Base-by-base conservation (phyloP, 805 yeast species). In the Lachancea dasiensis region DNA sequence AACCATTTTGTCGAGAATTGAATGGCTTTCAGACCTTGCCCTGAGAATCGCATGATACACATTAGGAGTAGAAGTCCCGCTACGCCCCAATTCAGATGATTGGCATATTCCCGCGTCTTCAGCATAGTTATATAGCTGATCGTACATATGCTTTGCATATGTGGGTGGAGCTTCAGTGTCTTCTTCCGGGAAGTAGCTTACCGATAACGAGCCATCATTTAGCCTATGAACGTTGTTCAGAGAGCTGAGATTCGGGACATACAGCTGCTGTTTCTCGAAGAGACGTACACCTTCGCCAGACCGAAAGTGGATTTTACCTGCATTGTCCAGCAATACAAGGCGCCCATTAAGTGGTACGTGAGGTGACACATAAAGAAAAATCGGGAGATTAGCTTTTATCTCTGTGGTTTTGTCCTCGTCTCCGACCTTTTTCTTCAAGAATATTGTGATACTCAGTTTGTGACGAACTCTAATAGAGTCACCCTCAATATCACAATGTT, bases 341-440 rank as follows among this genome's bases (percentile, higher is more conserved):
- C 70, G 50, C 8, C 70, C 70, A 18, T 57, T 47, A 44, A 87
- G 71, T 1, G 81, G 70, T 5, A 86, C 81, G 49, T 81, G 80
- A 2, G 97, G 96, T 14, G 79, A 72, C 11, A 85, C 74, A 58
- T 75, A 83, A 15, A 84, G 55, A 22, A 69, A 70, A 4, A 89
- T 70, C 0, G 97, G 97, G 34, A 90, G 63, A 4, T 90, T 80
- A 0, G 95, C 95, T 19, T 95, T 69, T 38, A 90, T 68, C 60
- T 89, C 97, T 7, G 95, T 81, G 3, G 77, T 77, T 52, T 84
- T 92, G 4, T 89, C 89, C 20, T 28, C 38, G 6, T 41, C 41
- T 18, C 32, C 38, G 6, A 30, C 34, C 7, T 32, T 11, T 16
- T 48, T 38, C 27, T 74, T 61, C 47, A 89, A 67, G 5, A 79